Evolutionary conservation across 2,329 filamentous ascomycete species (phyloP).

Genomic region (Chaetomium globosum): DNA sequence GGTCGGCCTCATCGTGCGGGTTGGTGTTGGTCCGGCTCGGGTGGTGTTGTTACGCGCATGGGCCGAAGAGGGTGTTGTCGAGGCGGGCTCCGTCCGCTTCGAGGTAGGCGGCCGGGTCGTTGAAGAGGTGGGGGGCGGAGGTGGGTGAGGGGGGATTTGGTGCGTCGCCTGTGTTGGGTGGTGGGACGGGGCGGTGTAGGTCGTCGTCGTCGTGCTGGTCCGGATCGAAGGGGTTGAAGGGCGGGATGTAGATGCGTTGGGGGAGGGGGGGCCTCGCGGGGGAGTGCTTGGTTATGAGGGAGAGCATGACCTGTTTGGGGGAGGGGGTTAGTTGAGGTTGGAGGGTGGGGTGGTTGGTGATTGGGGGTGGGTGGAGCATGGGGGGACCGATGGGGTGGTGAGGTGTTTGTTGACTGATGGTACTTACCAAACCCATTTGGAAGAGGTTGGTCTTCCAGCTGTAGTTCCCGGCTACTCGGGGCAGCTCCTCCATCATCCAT

Average conservation of each 20-base stretch:
- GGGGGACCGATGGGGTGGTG: too few relatives aligned
- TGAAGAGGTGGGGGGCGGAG: too few relatives aligned
- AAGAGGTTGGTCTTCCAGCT: constrained; percentile 24
- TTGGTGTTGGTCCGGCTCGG: too few relatives aligned
- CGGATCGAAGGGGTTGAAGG: background rate
- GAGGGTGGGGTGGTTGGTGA: background rate
- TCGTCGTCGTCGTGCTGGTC: constrained; percentile 3
- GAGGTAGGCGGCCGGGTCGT: too few relatives aligned
- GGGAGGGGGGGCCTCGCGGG: constrained; percentile 2
- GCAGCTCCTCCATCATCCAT: background rate
- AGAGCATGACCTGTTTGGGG: constrained; percentile 11
- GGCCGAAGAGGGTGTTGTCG: too few relatives aligned
- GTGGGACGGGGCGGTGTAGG: background rate
- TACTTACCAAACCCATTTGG: constrained; percentile 20
- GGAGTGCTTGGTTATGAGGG: background rate
- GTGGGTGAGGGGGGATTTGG: too few relatives aligned
- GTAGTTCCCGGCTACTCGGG: constrained; percentile 12
- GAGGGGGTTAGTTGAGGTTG: too few relatives aligned
- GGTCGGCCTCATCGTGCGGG: too few relatives aligned
- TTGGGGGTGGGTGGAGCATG: too few relatives aligned
- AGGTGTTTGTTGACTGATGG: background rate
- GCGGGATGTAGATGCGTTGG: background rate
- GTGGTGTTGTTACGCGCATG: too few relatives aligned
- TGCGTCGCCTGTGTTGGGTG: too few relatives aligned
- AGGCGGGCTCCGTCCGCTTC: too few relatives aligned